These are phyloP conservation scores for Cytospora mali DNA, from an alignment of 2,329 filamentous ascomycete genomes.

Conservation along the genomic window DNA sequence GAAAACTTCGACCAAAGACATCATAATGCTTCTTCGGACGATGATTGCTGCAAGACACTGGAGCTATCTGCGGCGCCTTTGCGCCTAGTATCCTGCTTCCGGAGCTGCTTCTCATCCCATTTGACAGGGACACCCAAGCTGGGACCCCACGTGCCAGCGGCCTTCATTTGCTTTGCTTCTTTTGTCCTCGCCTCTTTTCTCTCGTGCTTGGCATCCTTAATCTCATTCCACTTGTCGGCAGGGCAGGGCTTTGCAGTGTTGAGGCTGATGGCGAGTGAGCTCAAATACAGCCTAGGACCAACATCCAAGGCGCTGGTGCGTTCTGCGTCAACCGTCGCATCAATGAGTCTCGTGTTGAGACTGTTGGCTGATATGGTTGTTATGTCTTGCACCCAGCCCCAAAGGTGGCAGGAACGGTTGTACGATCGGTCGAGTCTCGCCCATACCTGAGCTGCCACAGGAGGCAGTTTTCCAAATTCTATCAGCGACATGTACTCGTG, in stretches of 20 bases:
- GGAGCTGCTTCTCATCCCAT: conserved; percentile 24
- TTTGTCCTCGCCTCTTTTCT: conserved; percentile 24
- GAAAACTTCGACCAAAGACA: background rate
- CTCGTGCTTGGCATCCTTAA: conserved; percentile 26
- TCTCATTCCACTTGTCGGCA: conserved; percentile 27
- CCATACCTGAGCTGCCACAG: conserved; percentile 44
- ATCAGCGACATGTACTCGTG: conserved; percentile 44
- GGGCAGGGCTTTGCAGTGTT: conserved; percentile 27
- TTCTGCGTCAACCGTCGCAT: conserved; percentile 36
- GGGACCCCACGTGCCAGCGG: conserved; percentile 23
- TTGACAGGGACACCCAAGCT: conserved; percentile 25
- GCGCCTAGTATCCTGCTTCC: conserved; percentile 15
- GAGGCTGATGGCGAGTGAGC: conserved; percentile 25
- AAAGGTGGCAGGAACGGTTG: conserved; percentile 71
- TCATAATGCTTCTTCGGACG: background rate
- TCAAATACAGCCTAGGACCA: conserved; percentile 23
- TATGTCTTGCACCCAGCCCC: conserved; percentile 65
- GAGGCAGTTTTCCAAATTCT: conserved; percentile 48
- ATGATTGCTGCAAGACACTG: conserved; percentile 2
- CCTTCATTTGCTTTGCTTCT: conserved; percentile 27
- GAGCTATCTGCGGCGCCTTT: conserved; percentile 2
- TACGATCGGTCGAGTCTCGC: conserved; percentile 39
- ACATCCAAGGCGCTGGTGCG: conserved; percentile 22
- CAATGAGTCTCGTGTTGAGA: conserved; percentile 67
- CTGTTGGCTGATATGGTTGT: conserved; percentile 75